Evolutionary conservation across 768 basidiomycete genomes (phyloP), one percentile per base, ranked within the genome.

Genomic region (Russula sp.): DNA sequence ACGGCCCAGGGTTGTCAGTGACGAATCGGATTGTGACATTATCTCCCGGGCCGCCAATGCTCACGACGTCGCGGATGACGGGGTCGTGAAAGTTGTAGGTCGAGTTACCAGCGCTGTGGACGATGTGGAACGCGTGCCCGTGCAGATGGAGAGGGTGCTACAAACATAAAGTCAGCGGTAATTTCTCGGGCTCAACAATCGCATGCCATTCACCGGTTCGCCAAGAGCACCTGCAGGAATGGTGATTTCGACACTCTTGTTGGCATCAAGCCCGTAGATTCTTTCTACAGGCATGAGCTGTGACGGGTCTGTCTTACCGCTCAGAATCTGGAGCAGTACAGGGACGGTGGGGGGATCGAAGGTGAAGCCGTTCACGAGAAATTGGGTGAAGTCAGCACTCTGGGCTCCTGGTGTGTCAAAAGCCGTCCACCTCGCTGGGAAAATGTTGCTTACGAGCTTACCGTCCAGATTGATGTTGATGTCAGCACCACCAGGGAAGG

Each of bases 301-400:
- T 31, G 74, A 68, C 0, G 83, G 76, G 22, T 75, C 73, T 20
- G 71, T 72, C 9, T 79, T 78, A 0, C 85, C 85, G 55, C 78
- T 83, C 39, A 86, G 69, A 39, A 85, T 81, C 64, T 86, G 85
- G 10, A 85, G 76, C 13, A 85, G 76, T 14, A 83, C 78, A 0
- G 85, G 83, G 0, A 78, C 72, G 0, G 73, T 73, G 0, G 84
- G 83, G 0, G 73, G 69, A 4, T 68, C 63, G 69, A 73, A 83
- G 31, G 73, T 68, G 50, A 66, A 64, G 20, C 68, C 69, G 55
- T 79, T 80, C 50, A 79, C 67, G 1, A 62, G 59, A 68, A 76
- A 79, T 9, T 69, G 22, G 4, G 20, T 60, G 49, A 44, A 18
- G 45, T 48, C 48, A 18, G 4, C 4, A 13, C 31, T 40, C 54